These are phyloP conservation scores for Talaromyces verruculosus DNA, from an alignment of 2,329 filamentous ascomycete species.

Conservation along the genomic window DNA sequence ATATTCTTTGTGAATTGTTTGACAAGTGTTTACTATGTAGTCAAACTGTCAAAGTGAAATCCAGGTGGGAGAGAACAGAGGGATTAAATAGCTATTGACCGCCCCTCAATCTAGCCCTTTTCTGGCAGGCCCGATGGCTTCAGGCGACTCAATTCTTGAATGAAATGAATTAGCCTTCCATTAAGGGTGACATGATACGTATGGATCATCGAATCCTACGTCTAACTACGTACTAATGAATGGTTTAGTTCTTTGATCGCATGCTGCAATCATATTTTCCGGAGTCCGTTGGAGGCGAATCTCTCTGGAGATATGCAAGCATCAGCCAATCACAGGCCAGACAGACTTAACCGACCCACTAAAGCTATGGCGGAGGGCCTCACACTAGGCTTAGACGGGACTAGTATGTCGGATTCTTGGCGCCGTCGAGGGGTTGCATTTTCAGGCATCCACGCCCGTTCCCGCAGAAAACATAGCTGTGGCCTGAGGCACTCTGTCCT, in stretches of 20 bases:
- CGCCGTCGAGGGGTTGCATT: not conserved
- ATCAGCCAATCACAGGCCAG: not conserved
- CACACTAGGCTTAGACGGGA: not conserved
- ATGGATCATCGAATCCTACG: not conserved
- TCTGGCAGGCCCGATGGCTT: slow-evolving; percentile 9
- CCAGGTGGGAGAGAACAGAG: not conserved
- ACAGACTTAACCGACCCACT: not conserved
- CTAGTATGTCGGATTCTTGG: not conserved
- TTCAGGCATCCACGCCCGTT: not conserved
- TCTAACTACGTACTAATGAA: not conserved
- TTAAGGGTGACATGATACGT: not conserved
- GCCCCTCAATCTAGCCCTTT: not conserved
- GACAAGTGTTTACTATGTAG: not conserved
- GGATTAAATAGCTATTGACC: slow-evolving; percentile 7
- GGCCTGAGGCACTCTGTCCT: not conserved
- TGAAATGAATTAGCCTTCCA: not conserved
- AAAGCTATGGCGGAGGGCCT: not conserved
- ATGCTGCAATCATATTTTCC: not conserved
- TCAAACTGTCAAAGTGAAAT: not conserved
- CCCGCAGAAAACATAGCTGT: not conserved
- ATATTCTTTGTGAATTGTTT: not conserved
- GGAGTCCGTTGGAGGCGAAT: slow-evolving; percentile 4
- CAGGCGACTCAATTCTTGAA: not conserved
- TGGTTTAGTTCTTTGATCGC: not conserved
- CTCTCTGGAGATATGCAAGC: not conserved